phyloP scores from a whole-genome alignment of 148 eudicot genomes.

The Dysphania ambrosioides region DNA sequence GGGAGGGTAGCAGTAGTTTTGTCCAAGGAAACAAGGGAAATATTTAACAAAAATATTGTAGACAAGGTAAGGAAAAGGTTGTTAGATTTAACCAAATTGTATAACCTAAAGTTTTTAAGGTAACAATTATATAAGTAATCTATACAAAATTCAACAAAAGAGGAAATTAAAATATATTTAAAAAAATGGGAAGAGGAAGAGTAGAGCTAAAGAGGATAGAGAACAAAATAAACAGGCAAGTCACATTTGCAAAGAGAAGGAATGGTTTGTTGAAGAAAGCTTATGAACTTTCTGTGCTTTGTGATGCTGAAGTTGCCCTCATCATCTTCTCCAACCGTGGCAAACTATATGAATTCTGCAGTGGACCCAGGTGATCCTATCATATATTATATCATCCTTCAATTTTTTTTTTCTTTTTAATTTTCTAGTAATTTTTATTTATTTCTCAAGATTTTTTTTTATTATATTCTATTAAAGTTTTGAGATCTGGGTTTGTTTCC shows the following conservation, averaged over 20 bases:
- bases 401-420: background rate
- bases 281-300: constrained; percentile 59
- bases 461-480: no score
- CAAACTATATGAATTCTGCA: constrained; percentile 55
- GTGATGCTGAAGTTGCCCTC: constrained; percentile 57
- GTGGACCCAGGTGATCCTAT: constrained; percentile 43
- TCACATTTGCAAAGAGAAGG: constrained; percentile 74
- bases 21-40: constrained; percentile 25
- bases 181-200: constrained; percentile 61
- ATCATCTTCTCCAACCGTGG: constrained; percentile 45
- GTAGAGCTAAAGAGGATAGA: constrained; percentile 77
- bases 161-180: constrained; percentile 15
- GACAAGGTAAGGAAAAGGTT: constrained; percentile 19
- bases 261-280: constrained; percentile 71
- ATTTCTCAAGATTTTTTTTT: no score
- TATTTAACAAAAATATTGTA: constrained; percentile 36
- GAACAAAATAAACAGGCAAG: constrained; percentile 68
- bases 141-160: no score
- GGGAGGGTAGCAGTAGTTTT: constrained; percentile 17
- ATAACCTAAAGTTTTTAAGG: background rate
- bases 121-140: background rate
- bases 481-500: constrained; percentile 25
- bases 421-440: no score
- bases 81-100: constrained; percentile 11
- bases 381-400: no score